A percentile compares a stretch with the other conserved stretches of the same genome.
phyloP scores from a whole-genome alignment of 768 basidiomycete genomes.

The Lactarius vividus region DNA sequence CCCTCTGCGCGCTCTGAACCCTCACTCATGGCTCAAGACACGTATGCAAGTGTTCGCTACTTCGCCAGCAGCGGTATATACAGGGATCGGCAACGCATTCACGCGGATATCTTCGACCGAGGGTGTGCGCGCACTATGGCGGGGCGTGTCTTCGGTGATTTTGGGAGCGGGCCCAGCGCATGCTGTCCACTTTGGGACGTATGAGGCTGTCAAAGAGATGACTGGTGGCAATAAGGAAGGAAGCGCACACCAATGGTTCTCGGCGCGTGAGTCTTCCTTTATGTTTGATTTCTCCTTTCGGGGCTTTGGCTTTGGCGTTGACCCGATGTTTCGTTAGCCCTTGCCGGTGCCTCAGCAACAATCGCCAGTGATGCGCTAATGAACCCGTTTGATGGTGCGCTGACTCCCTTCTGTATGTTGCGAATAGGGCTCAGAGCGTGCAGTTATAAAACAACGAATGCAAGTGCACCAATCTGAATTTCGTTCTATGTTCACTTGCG shows the following conservation, averaged over 20 bases:
- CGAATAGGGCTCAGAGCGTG: constrained; percentile 19
- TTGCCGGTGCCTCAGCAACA: constrained; percentile 93
- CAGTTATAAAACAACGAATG: constrained; percentile 99
- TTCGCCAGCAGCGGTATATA: constrained; percentile 82
- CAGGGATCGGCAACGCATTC: constrained; percentile 87
- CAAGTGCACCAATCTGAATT: constrained; percentile 93
- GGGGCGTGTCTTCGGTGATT: constrained; percentile 94
- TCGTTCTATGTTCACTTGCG: constrained; percentile 83
- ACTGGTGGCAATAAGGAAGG: constrained; percentile 76
- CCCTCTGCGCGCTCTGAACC: neutral
- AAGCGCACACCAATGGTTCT: constrained; percentile 74
- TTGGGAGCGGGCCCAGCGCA: constrained; percentile 97
- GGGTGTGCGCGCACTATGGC: constrained; percentile 87
- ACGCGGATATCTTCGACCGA: constrained; percentile 92
- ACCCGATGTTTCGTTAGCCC: constrained; percentile 44
- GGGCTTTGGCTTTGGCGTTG: neutral
- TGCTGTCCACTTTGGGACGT: constrained; percentile 94
- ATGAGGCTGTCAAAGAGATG: constrained; percentile 93
- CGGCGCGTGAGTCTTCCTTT: constrained; percentile 67
- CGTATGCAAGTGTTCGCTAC: constrained; percentile 98
- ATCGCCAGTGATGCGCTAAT: constrained; percentile 95
- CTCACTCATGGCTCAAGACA: constrained; percentile 53
- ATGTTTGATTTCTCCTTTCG: constrained; percentile 1
- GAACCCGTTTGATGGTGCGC: constrained; percentile 98
- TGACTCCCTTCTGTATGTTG: constrained; percentile 7